Evolutionary conservation across 352 stramenopile species (phyloP).

Genomic region (Globisporangium cederbergense): DNA sequence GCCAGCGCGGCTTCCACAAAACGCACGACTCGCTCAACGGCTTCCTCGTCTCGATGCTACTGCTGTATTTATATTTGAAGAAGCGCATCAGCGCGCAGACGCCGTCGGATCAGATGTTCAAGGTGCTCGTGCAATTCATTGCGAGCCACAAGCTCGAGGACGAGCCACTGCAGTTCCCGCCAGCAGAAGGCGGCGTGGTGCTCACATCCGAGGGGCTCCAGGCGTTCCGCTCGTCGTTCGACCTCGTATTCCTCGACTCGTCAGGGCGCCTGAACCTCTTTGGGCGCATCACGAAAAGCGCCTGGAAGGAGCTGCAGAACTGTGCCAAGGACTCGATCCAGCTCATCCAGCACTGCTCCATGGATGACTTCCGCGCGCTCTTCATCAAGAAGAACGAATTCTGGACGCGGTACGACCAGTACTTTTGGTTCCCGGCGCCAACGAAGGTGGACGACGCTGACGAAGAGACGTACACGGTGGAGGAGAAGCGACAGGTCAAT

Average conservation of each 20-base stretch:
- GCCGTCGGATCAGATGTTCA: slow-evolving; percentile 83
- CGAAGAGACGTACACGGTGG: slow-evolving; percentile 53
- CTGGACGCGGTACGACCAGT: slow-evolving; percentile 86
- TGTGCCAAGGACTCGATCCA: slow-evolving; percentile 56
- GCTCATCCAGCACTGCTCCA: slow-evolving; percentile 55
- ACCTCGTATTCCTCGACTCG: slow-evolving; percentile 77
- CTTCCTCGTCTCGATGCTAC: slow-evolving; percentile 81
- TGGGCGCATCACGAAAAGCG: slow-evolving; percentile 51
- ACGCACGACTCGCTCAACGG: slow-evolving; percentile 75
- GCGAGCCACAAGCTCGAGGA: slow-evolving; percentile 60
- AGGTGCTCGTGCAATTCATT: slow-evolving; percentile 82
- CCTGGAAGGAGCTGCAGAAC: slow-evolving; percentile 71
- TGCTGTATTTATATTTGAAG: slow-evolving; percentile 79
- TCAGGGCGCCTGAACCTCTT: slow-evolving; percentile 78
- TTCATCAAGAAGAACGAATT: slow-evolving; percentile 84
- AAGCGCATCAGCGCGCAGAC: slow-evolving; percentile 70
- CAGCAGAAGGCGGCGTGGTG: slow-evolving; percentile 45
- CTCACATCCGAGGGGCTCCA: slow-evolving; percentile 65
- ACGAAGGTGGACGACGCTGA: slow-evolving; percentile 47
- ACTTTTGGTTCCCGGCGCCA: slow-evolving; percentile 72
- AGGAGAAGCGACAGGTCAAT: slow-evolving; percentile 72
- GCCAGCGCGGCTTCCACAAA: slow-evolving; percentile 78
- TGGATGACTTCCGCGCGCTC: slow-evolving; percentile 73
- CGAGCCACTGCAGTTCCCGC: slow-evolving; percentile 65
- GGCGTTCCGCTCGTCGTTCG: slow-evolving; percentile 61